Percentiles rank a stretch among this genome's conserved stretches.
phyloP scores from a whole-genome alignment of 2,329 filamentous ascomycete genomes.

The Fusarium continuum region DNA sequence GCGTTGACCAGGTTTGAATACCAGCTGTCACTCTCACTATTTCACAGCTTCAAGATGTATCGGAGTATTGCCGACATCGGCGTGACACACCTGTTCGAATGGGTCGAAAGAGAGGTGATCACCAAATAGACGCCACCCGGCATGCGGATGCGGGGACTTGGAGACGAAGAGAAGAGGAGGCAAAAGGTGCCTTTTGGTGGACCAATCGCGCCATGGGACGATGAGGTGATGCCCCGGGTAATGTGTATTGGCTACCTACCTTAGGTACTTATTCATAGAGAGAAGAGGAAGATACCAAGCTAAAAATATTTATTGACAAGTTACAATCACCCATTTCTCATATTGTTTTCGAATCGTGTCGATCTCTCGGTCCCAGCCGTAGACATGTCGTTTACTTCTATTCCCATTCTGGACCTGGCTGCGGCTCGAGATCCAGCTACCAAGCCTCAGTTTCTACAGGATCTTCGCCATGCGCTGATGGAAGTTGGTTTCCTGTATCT shows the following conservation, averaged over 20 bases:
- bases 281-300: conserved; percentile 34
- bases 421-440: conserved; percentile 69
- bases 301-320: conserved; percentile 32
- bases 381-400: conserved; percentile 74
- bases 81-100: background rate
- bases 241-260: conserved; percentile 12
- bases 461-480: conserved; percentile 79
- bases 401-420: conserved; percentile 81
- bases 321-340: background rate
- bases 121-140: conserved; percentile 28
- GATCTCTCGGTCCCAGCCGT: background rate
- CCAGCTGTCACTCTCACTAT: background rate
- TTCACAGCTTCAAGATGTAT: conserved; percentile 4
- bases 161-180: conserved; percentile 20
- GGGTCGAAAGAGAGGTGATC: conserved; percentile 26
- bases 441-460: conserved; percentile 75
- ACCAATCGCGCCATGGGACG: conserved; percentile 50
- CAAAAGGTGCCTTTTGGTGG: conserved; percentile 33
- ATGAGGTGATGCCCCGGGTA: conserved; percentile 40
- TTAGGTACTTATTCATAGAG: conserved; percentile 6
- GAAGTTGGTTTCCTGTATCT: conserved; percentile 92
- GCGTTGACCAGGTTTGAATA: conserved; percentile 33
- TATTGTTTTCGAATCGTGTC: background rate
- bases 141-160: conserved; percentile 26
- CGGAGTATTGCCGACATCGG: conserved; percentile 23